Percentiles rank a stretch among this genome's conserved stretches.
These are phyloP conservation scores for Dendrobium nobile DNA, from an alignment of 106 monocot species.

Conservation along the genomic window DNA sequence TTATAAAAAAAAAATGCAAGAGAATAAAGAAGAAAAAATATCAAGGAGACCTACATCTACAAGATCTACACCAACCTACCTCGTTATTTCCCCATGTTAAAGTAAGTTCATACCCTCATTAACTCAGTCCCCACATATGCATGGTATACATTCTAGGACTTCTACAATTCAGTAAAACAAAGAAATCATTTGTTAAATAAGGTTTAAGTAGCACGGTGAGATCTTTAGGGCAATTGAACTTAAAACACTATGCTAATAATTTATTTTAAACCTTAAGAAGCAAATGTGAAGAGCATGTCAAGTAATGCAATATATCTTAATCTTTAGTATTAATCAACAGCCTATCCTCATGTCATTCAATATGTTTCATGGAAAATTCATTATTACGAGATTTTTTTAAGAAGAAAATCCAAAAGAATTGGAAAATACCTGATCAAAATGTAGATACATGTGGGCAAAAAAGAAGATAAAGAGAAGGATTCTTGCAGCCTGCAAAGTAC, in stretches of 20 bases:
- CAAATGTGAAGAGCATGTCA: background rate
- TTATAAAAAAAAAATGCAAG: background rate
- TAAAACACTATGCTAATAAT: background rate
- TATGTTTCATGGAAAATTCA: background rate
- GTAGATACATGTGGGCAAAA: slow-evolving; percentile 18
- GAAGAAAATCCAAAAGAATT: background rate
- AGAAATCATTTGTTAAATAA: background rate
- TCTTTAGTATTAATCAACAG: background rate
- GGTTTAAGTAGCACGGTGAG: background rate
- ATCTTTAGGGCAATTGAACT: background rate
- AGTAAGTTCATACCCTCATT: background rate
- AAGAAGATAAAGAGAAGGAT: slow-evolving; percentile 20
- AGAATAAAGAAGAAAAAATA: background rate
- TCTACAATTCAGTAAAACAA: background rate
- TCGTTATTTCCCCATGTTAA: background rate
- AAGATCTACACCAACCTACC: background rate
- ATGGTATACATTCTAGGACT: background rate
- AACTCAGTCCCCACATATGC: slow-evolving; percentile 1
- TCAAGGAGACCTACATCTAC: background rate
- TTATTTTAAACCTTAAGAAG: background rate
- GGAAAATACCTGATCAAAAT: slow-evolving; percentile 25
- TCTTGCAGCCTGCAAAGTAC: slow-evolving; percentile 15
- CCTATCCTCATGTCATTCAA: background rate
- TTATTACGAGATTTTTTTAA: background rate
- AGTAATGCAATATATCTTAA: background rate